These are phyloP conservation scores for Millerozyma miso DNA, from an alignment of 805 yeast species.

Conservation along the genomic window DNA sequence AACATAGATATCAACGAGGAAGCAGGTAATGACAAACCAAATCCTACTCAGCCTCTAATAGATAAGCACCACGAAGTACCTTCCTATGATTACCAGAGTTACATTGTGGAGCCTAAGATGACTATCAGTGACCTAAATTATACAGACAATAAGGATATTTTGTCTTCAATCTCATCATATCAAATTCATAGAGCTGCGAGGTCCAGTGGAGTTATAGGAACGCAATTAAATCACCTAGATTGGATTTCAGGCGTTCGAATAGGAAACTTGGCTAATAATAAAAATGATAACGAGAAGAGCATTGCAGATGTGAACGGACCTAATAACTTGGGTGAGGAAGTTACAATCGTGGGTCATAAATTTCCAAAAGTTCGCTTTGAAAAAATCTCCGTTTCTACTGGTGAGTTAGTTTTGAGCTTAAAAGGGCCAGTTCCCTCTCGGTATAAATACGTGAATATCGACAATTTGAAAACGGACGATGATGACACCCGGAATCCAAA, in stretches of 20 bases:
- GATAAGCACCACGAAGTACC: neutral
- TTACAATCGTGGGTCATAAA: constrained; percentile 79
- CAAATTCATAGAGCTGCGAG: constrained; percentile 34
- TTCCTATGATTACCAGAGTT: constrained; percentile 26
- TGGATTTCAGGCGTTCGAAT: constrained; percentile 94
- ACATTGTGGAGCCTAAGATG: constrained; percentile 34
- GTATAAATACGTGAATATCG: neutral
- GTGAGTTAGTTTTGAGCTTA: constrained; percentile 70
- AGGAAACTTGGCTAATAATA: constrained; percentile 47
- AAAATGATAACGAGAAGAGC: constrained; percentile 7
- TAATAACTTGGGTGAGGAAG: constrained; percentile 84
- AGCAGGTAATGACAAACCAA: constrained; percentile 9
- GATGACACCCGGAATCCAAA: neutral
- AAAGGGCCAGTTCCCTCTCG: constrained; percentile 48
- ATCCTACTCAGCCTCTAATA: neutral
- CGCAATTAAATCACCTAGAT: constrained; percentile 62
- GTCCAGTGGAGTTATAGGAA: constrained; percentile 28
- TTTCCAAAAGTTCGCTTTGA: constrained; percentile 87
- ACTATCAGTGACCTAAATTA: constrained; percentile 27
- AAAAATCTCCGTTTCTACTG: constrained; percentile 82
- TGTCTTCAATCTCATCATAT: constrained; percentile 34
- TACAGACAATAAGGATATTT: constrained; percentile 28
- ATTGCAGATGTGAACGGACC: constrained; percentile 32
- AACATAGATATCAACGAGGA: constrained; percentile 11
- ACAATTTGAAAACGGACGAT: neutral